Evolutionary conservation across 129 eudicot species (phyloP).

Genomic region (Rutidosis leptorrhynchoides): DNA sequence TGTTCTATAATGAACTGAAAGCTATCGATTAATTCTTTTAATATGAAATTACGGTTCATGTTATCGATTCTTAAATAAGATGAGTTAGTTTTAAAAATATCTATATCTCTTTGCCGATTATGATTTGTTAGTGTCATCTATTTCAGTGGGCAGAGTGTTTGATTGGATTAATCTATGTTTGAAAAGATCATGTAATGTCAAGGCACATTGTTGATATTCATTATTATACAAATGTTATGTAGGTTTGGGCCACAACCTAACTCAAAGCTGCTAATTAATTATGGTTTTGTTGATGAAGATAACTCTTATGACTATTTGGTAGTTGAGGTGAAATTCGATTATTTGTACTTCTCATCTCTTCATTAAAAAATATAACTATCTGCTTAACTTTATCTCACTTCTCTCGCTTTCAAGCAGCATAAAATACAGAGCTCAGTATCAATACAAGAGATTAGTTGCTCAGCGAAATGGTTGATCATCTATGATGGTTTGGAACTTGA

Average conservation of each 20-base stretch:
- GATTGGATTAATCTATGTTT: too few relatives aligned
- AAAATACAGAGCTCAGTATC: constrained; percentile 94
- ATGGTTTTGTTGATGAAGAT: constrained; percentile 95
- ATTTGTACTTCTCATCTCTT: constrained; percentile 8
- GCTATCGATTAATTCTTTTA: too few relatives aligned
- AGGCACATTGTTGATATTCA: constrained; percentile 11
- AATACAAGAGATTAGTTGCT: constrained; percentile 92
- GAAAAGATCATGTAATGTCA: background rate
- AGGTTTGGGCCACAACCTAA: constrained; percentile 99
- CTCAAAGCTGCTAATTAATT: constrained; percentile 86
- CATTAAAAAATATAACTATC: constrained; percentile 1
- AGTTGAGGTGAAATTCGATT: constrained; percentile 54
- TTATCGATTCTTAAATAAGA: too few relatives aligned
- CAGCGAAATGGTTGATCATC: constrained; percentile 97
- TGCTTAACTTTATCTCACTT: constrained; percentile 15
- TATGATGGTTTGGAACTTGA: too few relatives aligned
- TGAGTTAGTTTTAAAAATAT: too few relatives aligned
- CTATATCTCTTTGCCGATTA: too few relatives aligned
- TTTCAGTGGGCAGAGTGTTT: too few relatives aligned
- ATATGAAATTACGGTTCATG: too few relatives aligned
- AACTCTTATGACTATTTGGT: constrained; percentile 72
- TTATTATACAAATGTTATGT: too few relatives aligned
- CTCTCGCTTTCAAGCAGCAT: constrained; percentile 58
- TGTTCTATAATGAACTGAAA: too few relatives aligned
- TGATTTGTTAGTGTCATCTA: too few relatives aligned